phyloP scores from a whole-genome alignment of 2,329 filamentous ascomycete genomes.

The Claviceps arundinis region DNA sequence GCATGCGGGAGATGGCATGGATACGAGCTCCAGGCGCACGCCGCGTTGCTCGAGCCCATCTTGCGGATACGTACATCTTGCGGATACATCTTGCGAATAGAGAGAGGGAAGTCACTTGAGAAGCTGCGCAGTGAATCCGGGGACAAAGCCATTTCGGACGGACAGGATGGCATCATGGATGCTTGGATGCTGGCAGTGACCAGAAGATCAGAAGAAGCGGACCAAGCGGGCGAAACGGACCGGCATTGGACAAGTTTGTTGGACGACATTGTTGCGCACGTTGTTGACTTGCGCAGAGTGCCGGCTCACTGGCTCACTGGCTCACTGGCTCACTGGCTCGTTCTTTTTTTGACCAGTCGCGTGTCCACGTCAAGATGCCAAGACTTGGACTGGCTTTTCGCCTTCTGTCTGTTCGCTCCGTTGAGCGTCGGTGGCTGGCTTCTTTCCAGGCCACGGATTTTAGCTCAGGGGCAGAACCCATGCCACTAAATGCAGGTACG shows the following conservation, averaged over 20 bases:
- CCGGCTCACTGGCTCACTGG: not conserved
- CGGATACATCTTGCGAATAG: no score
- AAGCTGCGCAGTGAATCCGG: not conserved
- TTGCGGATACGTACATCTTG: no score
- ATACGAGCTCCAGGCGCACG: no score
- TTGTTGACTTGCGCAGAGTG: not conserved
- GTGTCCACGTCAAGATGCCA: not conserved
- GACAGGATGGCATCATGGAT: not conserved
- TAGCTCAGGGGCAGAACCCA: conserved; percentile 6
- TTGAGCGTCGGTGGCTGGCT: not conserved
- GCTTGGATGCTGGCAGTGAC: no score
- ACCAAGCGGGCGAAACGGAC: not conserved
- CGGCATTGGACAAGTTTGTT: not conserved
- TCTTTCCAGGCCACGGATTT: conserved; percentile 1
- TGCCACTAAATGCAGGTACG: conserved; percentile 14
- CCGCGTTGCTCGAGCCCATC: no score
- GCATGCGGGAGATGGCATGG: no score
- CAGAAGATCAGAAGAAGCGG: not conserved
- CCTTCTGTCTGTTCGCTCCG: not conserved
- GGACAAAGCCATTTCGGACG: not conserved
- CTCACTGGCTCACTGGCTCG: no score
- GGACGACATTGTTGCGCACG: not conserved
- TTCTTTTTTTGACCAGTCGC: not conserved
- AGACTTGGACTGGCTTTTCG: not conserved
- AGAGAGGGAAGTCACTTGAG: not conserved